Base-by-base conservation (phyloP, 148 eudicot genomes). In the Talinum fruticosum region DNA sequence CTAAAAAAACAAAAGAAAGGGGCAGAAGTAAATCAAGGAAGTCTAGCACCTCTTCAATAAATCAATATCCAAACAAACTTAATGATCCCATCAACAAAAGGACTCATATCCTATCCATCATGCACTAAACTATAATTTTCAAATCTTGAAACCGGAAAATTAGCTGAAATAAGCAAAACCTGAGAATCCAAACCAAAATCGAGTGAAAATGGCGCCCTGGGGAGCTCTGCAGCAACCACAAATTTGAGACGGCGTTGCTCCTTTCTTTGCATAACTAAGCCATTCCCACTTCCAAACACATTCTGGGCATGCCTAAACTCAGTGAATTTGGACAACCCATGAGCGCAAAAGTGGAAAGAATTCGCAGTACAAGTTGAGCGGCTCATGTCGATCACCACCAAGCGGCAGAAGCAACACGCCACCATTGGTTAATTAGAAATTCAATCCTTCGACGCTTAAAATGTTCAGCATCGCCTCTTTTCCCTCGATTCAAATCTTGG, bases 121-220 rank as follows among this genome's bases (percentile, higher is more conserved):
- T 65, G 33, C 51, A 54, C 10, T 53, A 69, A 23, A 24, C 15
- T 49, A 35, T 61, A 67, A 37, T 41, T n/a, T n/a, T 0, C 72
- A 51, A 65, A 72, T 28, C 41, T 49, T 34, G 10, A 75, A 36
- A 62, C 16, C 18, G 21, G 69, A 6, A 64, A 37, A 71, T 66
- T 8, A 12, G 14, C 16, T 26, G 10, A 62, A 24, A 24, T n/a
- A 59, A 59, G 64, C 33, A 62, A 51, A 89, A 82, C 97, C 96
- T 87, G 87, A 66, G 96, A 87, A 81, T 91, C 93, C 79, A 91
- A 85, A 33, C 90, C 96, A 64, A 88, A 83, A 83, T 83, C 81
- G 2, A 85, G 83, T 10, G 86, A 72, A 13, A 89, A 84, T 14
- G 90, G 75, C 35, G 88, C 57, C 35, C 66, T 84, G 10, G 93